Percentiles rank a stretch among this genome's conserved stretches.
Conservation (phyloP, 163 green algal species). For the Trebouxia gelatinosa region DNA sequence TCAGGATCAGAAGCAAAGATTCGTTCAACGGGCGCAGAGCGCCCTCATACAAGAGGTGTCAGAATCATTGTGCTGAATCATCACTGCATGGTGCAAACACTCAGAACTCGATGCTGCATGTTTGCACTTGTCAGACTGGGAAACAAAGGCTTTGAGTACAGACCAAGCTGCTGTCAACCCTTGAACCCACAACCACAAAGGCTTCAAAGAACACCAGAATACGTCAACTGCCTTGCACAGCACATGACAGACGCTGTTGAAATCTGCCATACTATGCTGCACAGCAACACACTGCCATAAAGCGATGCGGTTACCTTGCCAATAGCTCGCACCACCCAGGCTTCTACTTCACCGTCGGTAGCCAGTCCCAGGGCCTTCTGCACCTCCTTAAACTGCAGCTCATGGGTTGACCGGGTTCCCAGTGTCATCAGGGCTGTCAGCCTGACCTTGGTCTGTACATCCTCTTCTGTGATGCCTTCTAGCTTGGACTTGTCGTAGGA, state of each 20-base stretch:
- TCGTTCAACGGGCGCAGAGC: constrained; percentile 12
- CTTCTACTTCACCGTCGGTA: constrained; percentile 48
- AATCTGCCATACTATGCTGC: too few relatives aligned
- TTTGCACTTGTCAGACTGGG: too few relatives aligned
- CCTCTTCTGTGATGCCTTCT: constrained; percentile 12
- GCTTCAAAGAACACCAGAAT: neutral
- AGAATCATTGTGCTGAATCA: constrained; percentile 31
- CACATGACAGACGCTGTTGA: too few relatives aligned
- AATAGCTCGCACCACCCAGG: constrained; percentile 52
- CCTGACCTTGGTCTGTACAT: constrained; percentile 28
- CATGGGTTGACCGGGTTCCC: neutral
- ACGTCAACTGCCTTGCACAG: neutral
- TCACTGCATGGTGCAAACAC: constrained; percentile 19
- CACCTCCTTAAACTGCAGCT: constrained; percentile 15
- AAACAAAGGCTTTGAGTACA: too few relatives aligned
- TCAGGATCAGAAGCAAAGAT: constrained; percentile 26
- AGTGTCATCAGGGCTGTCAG: constrained; percentile 29
- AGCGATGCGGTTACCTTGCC: constrained; percentile 46
- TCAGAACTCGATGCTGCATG: too few relatives aligned
- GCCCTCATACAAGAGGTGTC: constrained; percentile 29
- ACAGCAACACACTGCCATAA: too few relatives aligned
- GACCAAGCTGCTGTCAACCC: neutral
- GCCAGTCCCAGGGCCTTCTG: constrained; percentile 17
- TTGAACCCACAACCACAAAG: neutral
- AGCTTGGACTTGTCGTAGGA: constrained; percentile 25